Evolutionary conservation across 371 early-diverging fungal genomes (phyloP), one percentile per base, ranked within the genome.

Genomic region (Capillidium heterosporum): DNA sequence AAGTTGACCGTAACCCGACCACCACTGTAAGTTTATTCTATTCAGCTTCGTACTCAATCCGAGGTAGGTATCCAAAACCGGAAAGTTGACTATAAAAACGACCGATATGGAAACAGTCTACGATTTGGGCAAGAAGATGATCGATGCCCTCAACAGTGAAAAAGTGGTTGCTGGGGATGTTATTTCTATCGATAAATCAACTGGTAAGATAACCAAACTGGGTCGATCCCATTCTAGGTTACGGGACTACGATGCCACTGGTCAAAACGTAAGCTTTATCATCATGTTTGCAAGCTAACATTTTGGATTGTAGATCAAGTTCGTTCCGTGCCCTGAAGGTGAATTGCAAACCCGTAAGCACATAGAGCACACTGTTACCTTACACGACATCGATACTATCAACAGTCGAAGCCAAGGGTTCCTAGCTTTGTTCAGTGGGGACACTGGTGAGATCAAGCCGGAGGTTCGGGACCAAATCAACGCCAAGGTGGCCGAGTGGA

Each of bases 61-160:
- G 21, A 19, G 2, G 7, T 32, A 46, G 32, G 40, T 67, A 81
- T 87, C 81, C 78, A 85, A 91, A 71, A 85, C 91, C 0, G 94
- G 95, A n/a, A 95, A 96, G 67, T 70, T 99, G 57, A 91, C 93
- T 44, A 67, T 99, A 35, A 99, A 99, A 72, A 99, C 99, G 23
- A 95, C 95, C 26, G 99, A 99, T 57, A 98, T 99, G 98, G 99
- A 99, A 71, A 97, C 99, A 23, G 84, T 95, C 48, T 99, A 97
- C 68, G 98, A 97, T 64, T 71, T 99, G 61, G 99, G 99, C 2
- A 84, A 86, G 58, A 98, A 96, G 73, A 98, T 99, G 95, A 89
- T 96, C 61, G 90, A 89, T 58, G 75, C 91, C 28, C 67, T 99
- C 61, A 90, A 87, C 69, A 93, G 92, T 71, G 98, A 99, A 62